Base-by-base conservation (phyloP, 2,329 filamentous ascomycete species). In the Trichophyton rubrum region DNA sequence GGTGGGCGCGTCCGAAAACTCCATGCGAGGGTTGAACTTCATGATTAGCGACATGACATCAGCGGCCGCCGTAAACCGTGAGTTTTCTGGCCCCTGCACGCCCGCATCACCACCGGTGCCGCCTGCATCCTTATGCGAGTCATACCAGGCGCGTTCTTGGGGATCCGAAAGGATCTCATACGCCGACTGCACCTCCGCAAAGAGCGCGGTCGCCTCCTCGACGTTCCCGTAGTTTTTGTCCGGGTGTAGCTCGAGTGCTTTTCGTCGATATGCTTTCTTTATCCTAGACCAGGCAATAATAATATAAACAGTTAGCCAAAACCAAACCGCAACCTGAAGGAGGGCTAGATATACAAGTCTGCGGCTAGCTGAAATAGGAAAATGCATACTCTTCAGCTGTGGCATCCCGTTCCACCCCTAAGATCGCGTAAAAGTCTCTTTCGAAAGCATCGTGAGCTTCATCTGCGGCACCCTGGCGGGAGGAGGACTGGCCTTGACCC, bases 121-220 rank as follows among this genome's bases (percentile, higher is more conserved):
- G 33, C 82, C 82, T 58, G 88, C 85, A 66, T 90, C 86, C 63
- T 90, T 86, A 71, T 99, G 93, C 2, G 90, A 90, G 74, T 99
- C 92, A 76, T 99, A 99, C 93, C 93, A 99, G 35, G 91, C 87
- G 67, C 93, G 85, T 73, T 99, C 93, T 71, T 99, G 92, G 9
- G 90, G 85, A 72, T 99, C 93, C 1, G 91, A 95, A 0, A 99
- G 82, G n/a, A 99, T 84, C 72, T 97, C 90, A 72, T 99, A 95
- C 55, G 93, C 93, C 40, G 90, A 82, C 72, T 96, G 92, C 30
- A 97, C 81, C 70, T 96, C 90, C 57, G 93, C 90, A 71, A 99
- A 99, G 59, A 86, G 84, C 66, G 80, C 82, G 1, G 93, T 99
- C 1, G 92, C 86, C 64, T 85, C 82, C 68, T 95, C 90, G 63